These are phyloP conservation scores for Nyctanthes arbortristis DNA, from an alignment of 257 asterid species.

Conservation along the genomic window DNA sequence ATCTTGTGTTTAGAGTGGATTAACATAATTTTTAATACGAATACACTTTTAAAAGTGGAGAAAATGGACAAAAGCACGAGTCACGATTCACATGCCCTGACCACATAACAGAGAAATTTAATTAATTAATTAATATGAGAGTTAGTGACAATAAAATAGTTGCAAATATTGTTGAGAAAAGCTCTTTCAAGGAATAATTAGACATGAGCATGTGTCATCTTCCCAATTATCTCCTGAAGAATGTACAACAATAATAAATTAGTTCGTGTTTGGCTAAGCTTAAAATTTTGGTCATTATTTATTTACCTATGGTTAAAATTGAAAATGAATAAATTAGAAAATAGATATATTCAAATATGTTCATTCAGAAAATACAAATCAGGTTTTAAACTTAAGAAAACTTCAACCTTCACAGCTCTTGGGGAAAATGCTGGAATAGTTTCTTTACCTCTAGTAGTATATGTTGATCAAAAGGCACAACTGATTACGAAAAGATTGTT, in stretches of 20 bases:
- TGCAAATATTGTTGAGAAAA: not conserved
- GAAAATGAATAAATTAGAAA: too few relatives aligned
- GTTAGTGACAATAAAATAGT: not conserved
- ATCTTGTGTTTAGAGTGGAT: not conserved
- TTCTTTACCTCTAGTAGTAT: too few relatives aligned
- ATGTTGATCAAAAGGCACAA: too few relatives aligned
- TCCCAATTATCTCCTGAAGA: slow-evolving; percentile 1
- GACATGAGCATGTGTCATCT: not conserved
- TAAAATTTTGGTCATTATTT: too few relatives aligned
- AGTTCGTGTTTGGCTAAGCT: not conserved
- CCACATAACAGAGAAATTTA: not conserved
- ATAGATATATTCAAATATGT: too few relatives aligned
- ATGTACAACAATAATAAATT: not conserved
- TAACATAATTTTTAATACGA: not conserved
- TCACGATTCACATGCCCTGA: not conserved
- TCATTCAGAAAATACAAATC: too few relatives aligned
- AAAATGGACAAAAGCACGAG: not conserved
- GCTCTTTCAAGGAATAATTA: not conserved
- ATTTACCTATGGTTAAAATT: too few relatives aligned
- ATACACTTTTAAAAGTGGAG: not conserved
- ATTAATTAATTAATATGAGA: not conserved
- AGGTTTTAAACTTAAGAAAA: too few relatives aligned
- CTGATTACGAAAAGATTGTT: too few relatives aligned
- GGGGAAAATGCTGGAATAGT: too few relatives aligned
- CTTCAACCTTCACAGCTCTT: too few relatives aligned